These are phyloP conservation scores for Papiliotrema fonsecae DNA, from an alignment of 1,284 basidiomycete genomes.

Conservation along the genomic window DNA sequence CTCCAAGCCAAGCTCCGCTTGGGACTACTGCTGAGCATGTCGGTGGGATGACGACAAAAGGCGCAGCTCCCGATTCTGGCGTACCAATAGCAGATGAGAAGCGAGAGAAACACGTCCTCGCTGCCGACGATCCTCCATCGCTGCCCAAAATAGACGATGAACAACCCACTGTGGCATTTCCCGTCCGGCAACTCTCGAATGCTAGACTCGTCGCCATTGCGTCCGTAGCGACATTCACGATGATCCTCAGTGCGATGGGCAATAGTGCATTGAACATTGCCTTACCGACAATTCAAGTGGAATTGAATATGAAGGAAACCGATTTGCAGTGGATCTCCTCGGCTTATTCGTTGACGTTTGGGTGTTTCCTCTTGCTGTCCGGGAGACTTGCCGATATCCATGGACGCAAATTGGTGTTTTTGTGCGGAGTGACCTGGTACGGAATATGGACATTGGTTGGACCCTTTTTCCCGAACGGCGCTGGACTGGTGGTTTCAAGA, in stretches of 20 bases:
- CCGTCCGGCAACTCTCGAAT: slow-evolving; percentile 12
- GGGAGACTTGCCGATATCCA: slow-evolving; percentile 68
- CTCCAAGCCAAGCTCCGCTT: slow-evolving; percentile 4
- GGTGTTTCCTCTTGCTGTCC: slow-evolving; percentile 65
- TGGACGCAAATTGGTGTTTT: slow-evolving; percentile 61
- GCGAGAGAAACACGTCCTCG: neutral
- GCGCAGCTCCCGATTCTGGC: neutral
- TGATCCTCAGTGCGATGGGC: slow-evolving; percentile 24
- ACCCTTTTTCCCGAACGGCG: slow-evolving; percentile 38
- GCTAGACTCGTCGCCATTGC: slow-evolving; percentile 20
- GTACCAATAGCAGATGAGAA: neutral
- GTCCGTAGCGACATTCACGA: slow-evolving; percentile 25
- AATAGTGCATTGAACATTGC: slow-evolving; percentile 51
- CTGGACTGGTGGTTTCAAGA: slow-evolving; percentile 32
- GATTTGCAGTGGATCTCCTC: slow-evolving; percentile 63
- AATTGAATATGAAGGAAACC: slow-evolving; percentile 49
- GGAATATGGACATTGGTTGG: slow-evolving; percentile 37
- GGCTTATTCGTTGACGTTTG: slow-evolving; percentile 55
- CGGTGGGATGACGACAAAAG: neutral
- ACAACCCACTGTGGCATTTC: neutral
- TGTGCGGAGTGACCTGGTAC: slow-evolving; percentile 52
- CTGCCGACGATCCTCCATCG: neutral
- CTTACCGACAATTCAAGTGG: slow-evolving; percentile 59
- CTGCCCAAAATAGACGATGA: neutral
- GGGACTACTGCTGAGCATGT: slow-evolving; percentile 2